Evolutionary conservation across 73 alveolate genomes (phyloP), one percentile per base, ranked within the genome.

Genomic region (Paramecium caudatum): DNA sequence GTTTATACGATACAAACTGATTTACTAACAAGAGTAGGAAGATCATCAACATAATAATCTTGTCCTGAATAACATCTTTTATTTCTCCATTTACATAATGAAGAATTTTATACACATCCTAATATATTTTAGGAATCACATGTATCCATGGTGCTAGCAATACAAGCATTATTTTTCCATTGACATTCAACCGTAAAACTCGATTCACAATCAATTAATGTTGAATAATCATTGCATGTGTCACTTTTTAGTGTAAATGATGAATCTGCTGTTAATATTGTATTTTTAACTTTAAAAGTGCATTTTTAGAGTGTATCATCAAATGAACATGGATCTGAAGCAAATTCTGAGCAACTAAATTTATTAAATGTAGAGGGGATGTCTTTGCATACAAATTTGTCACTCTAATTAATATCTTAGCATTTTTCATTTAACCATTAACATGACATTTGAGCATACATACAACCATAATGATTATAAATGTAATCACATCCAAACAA

Each of bases 391-490:
- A 68, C 25, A 1, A n/a, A 15, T 7, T 68, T 68, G 15, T 32
- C 34, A 0, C 5, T 33, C 9, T 25, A 19, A 0, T 6, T 25
- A 5, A 55, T 55, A 55, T 55, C 2, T 55, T 55, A 5, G n/a
- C 80, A 55, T 23, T 55, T 12, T 9, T 55, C 12, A 55, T 55
- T 21, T 9, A 55, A 32, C 84, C 84, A 68, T 34, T 68, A 68
- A 37, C 84, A 68, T 7, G 47, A 5, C 15, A 68, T 68, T 12
- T 47, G 47, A 34, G 84, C 84, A 68, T 68, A 68, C 61, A 68
- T 32, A 17, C 84, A 68, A 68, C 84, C 84, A 32, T 68, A 68
- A 32, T 68, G 32, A 68, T 68, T 68, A n/a, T 34, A n/a, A 12
- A 68, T 68, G 16, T 68, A 68, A 34, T 17, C 8, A 68, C 84